phyloP scores from a whole-genome alignment of 1,284 basidiomycete genomes.

The Tranzscheliella williamsii region DNA sequence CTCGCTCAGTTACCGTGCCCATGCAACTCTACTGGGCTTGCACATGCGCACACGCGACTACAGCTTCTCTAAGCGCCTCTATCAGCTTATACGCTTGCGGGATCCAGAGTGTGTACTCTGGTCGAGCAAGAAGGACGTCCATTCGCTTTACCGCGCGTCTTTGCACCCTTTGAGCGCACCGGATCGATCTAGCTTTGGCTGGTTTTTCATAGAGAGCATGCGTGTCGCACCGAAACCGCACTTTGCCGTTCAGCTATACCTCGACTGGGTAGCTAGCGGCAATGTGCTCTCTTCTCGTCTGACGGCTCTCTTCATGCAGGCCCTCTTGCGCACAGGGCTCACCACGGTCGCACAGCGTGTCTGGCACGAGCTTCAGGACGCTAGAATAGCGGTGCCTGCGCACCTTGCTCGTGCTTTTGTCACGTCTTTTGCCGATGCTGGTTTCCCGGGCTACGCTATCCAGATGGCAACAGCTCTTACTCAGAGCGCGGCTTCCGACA shows the following conservation, averaged over 20 bases:
- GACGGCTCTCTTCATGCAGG: constrained; percentile 12
- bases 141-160: constrained; percentile 2
- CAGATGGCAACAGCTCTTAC: constrained; percentile 15
- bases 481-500: constrained; percentile 1
- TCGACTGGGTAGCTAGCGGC: constrained; percentile 37
- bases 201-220: constrained; percentile 25
- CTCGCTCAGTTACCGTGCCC: constrained; percentile 8
- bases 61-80: constrained; percentile 22
- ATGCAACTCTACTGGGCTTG: constrained; percentile 29
- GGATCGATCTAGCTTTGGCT: constrained; percentile 17
- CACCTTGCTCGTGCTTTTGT: constrained; percentile 22
- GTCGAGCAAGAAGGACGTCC: constrained; percentile 4
- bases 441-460: constrained; percentile 22
- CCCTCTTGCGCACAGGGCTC: constrained; percentile 10
- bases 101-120: constrained; percentile 14
- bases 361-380: constrained; percentile 13
- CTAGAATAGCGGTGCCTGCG: constrained; percentile 8
- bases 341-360: constrained; percentile 14
- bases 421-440: constrained; percentile 24
- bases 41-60: constrained; percentile 27
- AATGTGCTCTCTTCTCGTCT: constrained; percentile 12
- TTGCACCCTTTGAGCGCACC: constrained; percentile 13
- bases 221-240: not conserved
- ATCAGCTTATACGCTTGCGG: constrained; percentile 19
- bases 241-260: constrained; percentile 28